Conservation (phyloP, 2,329 filamentous ascomycete genomes). For the Aspergillus aculeatinus region DNA sequence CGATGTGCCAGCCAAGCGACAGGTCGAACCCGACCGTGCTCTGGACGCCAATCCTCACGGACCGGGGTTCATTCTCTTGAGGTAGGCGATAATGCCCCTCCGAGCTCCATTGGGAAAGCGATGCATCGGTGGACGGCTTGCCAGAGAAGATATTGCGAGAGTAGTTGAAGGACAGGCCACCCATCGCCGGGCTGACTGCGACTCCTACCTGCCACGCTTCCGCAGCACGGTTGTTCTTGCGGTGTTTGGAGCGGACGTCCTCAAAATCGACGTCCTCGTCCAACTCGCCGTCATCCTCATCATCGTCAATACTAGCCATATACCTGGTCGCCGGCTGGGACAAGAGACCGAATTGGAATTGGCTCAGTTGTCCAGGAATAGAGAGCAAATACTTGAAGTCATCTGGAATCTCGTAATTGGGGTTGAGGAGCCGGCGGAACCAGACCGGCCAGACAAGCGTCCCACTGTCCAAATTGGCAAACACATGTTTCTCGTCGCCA, state of each 20-base stretch:
- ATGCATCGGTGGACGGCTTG: slow-evolving; percentile 30
- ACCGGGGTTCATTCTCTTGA: slow-evolving; percentile 28
- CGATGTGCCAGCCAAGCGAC: slow-evolving; percentile 35
- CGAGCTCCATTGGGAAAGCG: slow-evolving; percentile 42
- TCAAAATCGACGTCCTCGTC: slow-evolving; percentile 20
- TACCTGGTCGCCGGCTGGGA: slow-evolving; percentile 25
- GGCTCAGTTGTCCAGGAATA: slow-evolving; percentile 25
- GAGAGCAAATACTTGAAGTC: slow-evolving; percentile 21
- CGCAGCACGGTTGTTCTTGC: slow-evolving; percentile 23
- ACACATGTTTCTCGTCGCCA: slow-evolving; percentile 30
- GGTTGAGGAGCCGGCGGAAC: slow-evolving; percentile 24
- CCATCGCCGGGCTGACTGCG: slow-evolving; percentile 29
- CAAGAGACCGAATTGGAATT: slow-evolving; percentile 36
- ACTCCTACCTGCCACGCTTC: slow-evolving; percentile 37
- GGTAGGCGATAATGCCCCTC: slow-evolving; percentile 40
- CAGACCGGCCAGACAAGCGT: slow-evolving; percentile 34
- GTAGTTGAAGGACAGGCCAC: slow-evolving; percentile 35
- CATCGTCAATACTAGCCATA: slow-evolving; percentile 14
- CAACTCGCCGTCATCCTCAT: slow-evolving; percentile 27
- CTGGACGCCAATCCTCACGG: slow-evolving; percentile 36
- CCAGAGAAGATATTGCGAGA: slow-evolving; percentile 40
- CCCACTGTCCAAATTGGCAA: slow-evolving; percentile 41
- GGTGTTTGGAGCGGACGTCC: slow-evolving; percentile 18
- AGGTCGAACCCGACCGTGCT: slow-evolving; percentile 28
- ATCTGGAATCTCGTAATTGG: slow-evolving; percentile 25